Evolutionary conservation across 495 filamentous ascomycete genomes (phyloP).

Genomic region (Mytilinidion resinicola): DNA sequence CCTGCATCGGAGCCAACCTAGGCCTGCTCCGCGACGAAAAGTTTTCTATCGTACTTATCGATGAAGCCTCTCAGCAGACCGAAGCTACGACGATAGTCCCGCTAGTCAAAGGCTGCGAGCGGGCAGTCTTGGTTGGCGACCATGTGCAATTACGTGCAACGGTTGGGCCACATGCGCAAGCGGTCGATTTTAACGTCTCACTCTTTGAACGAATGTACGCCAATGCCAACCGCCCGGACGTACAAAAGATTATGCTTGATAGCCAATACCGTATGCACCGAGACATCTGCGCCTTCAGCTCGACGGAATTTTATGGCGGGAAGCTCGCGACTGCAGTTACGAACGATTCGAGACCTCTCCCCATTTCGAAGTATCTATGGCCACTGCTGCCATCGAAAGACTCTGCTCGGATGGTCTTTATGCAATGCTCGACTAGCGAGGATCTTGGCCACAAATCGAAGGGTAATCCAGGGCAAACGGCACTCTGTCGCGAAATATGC

Average conservation of each 20-base stretch:
- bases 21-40: slow-evolving; percentile 42
- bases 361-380: slow-evolving; percentile 34
- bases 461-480: slow-evolving; percentile 42
- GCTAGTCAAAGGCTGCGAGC: slow-evolving; percentile 44
- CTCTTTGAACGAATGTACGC: slow-evolving; percentile 48
- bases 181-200: slow-evolving; percentile 42
- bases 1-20: slow-evolving; percentile 45
- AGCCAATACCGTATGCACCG: slow-evolving; percentile 51
- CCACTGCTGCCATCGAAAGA: slow-evolving; percentile 15
- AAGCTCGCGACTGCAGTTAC: slow-evolving; percentile 39
- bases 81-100: slow-evolving; percentile 46
- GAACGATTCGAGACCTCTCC: slow-evolving; percentile 24
- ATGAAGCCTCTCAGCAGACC: slow-evolving; percentile 50
- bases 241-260: slow-evolving; percentile 45
- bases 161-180: slow-evolving; percentile 36
- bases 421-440: slow-evolving; percentile 40
- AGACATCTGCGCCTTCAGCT: slow-evolving; percentile 42
- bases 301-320: slow-evolving; percentile 44
- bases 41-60: slow-evolving; percentile 46
- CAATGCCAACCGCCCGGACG: slow-evolving; percentile 7
- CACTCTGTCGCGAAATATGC: slow-evolving; percentile 34
- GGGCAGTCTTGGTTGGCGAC: slow-evolving; percentile 47
- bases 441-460: slow-evolving; percentile 42
- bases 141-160: slow-evolving; percentile 50
- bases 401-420: slow-evolving; percentile 35